Percentiles rank a stretch among this genome's conserved stretches.
Evolutionary conservation across 805 yeast genomes (phyloP).

Genomic region (Komagataella kurtzmanii): DNA sequence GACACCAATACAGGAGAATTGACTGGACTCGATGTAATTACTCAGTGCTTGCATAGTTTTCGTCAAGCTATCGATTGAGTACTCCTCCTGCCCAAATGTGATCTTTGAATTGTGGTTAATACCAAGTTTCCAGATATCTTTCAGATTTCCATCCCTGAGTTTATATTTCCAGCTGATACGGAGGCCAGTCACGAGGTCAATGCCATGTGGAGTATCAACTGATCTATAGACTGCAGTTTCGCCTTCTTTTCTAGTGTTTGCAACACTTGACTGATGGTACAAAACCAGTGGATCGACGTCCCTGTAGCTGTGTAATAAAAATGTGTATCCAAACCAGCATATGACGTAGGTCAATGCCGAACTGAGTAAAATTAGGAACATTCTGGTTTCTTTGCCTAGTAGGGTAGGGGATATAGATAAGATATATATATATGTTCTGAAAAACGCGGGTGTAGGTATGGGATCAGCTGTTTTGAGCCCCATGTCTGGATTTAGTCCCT

Average conservation of each 20-base stretch:
- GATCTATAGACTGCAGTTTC: constrained; percentile 75
- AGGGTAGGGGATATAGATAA: background rate
- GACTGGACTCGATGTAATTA: background rate
- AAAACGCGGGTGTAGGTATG: background rate
- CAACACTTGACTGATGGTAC: constrained; percentile 49
- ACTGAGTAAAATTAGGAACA: background rate
- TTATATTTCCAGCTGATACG: constrained; percentile 51
- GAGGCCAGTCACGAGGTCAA: constrained; percentile 56
- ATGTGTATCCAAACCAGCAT: background rate
- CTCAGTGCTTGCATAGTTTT: constrained; percentile 1
- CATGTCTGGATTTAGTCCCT: background rate
- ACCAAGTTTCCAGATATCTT: constrained; percentile 59
- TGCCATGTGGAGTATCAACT: constrained; percentile 58
- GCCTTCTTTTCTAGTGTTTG: constrained; percentile 45
- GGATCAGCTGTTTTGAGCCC: background rate
- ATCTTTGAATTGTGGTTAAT: constrained; percentile 1
- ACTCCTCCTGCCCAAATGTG: constrained; percentile 18
- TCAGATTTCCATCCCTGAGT: constrained; percentile 60
- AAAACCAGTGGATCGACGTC: constrained; percentile 50
- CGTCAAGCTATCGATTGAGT: constrained; percentile 8
- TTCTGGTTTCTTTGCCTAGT: background rate
- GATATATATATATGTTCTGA: background rate
- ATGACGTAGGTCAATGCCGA: background rate
- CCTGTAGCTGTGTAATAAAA: background rate
- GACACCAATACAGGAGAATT: background rate